Base-by-base conservation (phyloP, 495 filamentous ascomycete species). In the Annulohypoxylon stygium region DNA sequence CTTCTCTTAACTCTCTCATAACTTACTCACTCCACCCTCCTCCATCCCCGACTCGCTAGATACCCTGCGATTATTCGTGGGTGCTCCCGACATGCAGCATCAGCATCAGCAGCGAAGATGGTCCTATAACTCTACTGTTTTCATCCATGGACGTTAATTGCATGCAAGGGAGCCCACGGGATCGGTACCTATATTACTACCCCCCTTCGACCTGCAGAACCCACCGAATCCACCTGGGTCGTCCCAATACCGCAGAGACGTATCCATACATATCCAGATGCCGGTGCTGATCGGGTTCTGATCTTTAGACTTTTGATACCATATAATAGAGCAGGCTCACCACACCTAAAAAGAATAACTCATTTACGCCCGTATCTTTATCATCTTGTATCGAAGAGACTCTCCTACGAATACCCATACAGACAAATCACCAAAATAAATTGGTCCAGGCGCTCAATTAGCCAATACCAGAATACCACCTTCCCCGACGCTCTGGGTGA, bases 91-190 rank as follows among this genome's bases (percentile, higher is more conserved):
- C 63, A 75, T 75, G 67, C 72, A 55, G 58, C 63, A 64, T 43
- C 57, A 61, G 57, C 63, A 39, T 25, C 62, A 48, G n/a, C 57
- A 51, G 43, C 66, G 48, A 51, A 48, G 50, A 51, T 65, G 66
- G 57, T 70, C 47, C 57, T 68, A 58, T 60, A 60, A 59, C 65
- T 47, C 66, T 51, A 36, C 34, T 54, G 53, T 11, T 57, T 73
- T 50, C 48, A 61, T 69, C 55, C 36, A 73, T 65, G 60, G 60
- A 55, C 45, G 59, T 65, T 70, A 60, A 75, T 75, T 70, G 67
- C 62, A 66, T 67, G 72, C 67, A 75, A 75, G 72, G 72, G 72
- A 70, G 43, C 34, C 72, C 67, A 70, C 67, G 63, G 63, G 48
- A 67, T 67, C 51, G 67, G 67, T 60, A 60, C 57, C 57, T 74